Evolutionary conservation across 78 protist species (phyloP).

Genomic region (Abeoforma whisleri): DNA sequence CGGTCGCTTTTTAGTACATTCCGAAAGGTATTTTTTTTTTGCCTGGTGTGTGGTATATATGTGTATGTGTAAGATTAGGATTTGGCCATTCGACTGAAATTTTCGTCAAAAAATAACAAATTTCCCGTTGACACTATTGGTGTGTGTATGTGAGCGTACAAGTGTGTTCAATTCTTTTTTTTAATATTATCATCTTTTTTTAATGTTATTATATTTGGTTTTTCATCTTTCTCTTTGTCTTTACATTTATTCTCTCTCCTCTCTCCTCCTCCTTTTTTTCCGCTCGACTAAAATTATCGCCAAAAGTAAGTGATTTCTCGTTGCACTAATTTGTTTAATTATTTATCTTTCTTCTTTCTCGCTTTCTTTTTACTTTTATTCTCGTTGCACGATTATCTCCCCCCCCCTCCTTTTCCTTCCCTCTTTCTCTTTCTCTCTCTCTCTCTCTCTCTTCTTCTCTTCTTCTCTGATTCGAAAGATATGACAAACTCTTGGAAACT

Average conservation of each 20-base stretch:
- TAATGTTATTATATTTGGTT: too few relatives aligned
- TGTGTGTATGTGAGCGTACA: too few relatives aligned
- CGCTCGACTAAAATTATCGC: not conserved
- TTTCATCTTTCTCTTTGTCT: too few relatives aligned
- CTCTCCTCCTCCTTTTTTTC: not conserved
- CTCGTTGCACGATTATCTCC: not conserved
- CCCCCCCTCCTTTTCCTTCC: slow-evolving; percentile 3
- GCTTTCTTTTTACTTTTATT: not conserved
- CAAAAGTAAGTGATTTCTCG: not conserved
- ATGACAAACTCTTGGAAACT: slow-evolving; percentile 5
- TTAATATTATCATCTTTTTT: too few relatives aligned
- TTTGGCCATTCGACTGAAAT: not conserved
- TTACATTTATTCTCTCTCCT: not conserved
- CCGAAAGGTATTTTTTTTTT: slow-evolving; percentile 12
- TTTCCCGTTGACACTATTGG: too few relatives aligned
- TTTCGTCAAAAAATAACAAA: not conserved
- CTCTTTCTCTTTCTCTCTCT: not conserved
- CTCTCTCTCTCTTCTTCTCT: not conserved
- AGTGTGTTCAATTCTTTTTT: too few relatives aligned
- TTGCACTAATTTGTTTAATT: not conserved
- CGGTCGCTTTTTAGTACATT: slow-evolving; percentile 47
- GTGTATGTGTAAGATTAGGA: not conserved
- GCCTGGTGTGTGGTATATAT: not conserved
- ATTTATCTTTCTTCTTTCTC: not conserved
- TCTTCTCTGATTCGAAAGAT: not conserved